Base-by-base conservation (phyloP, 2,329 filamentous ascomycete genomes). In the Colletotrichum coccodes region DNA sequence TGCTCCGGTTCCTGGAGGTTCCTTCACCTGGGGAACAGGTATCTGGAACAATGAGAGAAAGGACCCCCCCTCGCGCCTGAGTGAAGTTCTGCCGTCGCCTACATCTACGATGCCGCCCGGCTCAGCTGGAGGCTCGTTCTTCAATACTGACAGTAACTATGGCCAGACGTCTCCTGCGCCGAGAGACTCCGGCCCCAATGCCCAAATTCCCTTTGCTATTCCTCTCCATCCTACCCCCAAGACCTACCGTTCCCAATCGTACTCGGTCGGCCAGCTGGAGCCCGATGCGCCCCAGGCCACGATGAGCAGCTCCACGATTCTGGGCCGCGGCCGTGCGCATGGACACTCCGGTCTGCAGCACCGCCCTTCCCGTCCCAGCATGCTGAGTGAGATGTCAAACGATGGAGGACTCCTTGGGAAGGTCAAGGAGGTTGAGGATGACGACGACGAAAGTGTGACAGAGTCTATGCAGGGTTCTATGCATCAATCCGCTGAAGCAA, bases 231-330 rank as follows among this genome's bases (percentile, higher is more conserved):
- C 95, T 1, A 96, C 94, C 0, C 93, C 93, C 2, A 98, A 98
- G 80, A 94, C 94, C 1, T 96, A 97, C 75, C 91, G 96, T 49
- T 99, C 96, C 6, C 94, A 98, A 79, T 98, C 96, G 5, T 98
- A 98, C 79, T 98, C 95, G 0, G 95, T 97, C 54, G 95, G 95
- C 5, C 95, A 98, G 77, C 85, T 94, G 70, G 94, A 97, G 60
- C 87, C 91, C 1, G 93, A 95, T 67, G 81, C 81, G 1, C 75
- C 80, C 3, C 74, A 81, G 16, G 75, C 79, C 4, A 75, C 80
- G 3, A 80, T 86, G 77, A 82, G 79, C 64, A 78, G 85, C 3
- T 82, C 87, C 4, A 80, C 86, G 4, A 80, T 86, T 26, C 78
- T 89, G 14, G 83, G 85, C n/a, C 84, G 88, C 54, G 80, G 85